Evolutionary conservation across 768 basidiomycete species (phyloP).

Genomic region (Cystofilobasidium ferigula): DNA sequence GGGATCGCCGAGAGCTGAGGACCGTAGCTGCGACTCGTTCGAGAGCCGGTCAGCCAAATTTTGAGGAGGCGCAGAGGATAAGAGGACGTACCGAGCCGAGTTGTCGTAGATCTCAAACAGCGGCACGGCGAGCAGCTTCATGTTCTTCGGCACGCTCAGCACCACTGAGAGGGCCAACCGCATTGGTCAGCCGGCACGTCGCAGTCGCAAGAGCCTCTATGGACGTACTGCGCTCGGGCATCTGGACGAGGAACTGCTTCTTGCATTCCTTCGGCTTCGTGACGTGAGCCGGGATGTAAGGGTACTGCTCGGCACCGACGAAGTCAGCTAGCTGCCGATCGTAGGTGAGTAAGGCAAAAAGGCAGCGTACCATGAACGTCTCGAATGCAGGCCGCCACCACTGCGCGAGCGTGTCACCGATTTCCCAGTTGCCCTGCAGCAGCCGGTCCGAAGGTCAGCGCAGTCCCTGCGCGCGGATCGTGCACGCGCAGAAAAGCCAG

Average conservation of each 20-base stretch:
- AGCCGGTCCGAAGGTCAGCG: neutral
- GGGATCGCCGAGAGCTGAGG: constrained; percentile 91
- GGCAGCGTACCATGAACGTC: constrained; percentile 78
- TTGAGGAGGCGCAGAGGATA: neutral
- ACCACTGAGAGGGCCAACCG: constrained; percentile 51
- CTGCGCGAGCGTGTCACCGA: constrained; percentile 89
- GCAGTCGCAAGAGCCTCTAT: too few relatives aligned
- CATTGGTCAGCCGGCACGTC: neutral
- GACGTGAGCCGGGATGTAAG: constrained; percentile 87
- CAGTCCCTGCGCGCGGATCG: neutral
- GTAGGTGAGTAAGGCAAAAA: neutral
- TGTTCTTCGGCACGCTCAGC: constrained; percentile 92
- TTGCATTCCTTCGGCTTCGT: constrained; percentile 98
- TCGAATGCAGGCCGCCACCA: constrained; percentile 91
- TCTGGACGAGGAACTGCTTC: constrained; percentile 85
- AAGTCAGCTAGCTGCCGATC: too few relatives aligned
- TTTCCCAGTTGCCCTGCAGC: constrained; percentile 59
- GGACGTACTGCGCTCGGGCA: constrained; percentile 80
- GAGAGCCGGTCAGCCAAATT: neutral
- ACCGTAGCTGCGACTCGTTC: constrained; percentile 53
- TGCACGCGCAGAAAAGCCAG: neutral
- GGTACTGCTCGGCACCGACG: constrained; percentile 50
- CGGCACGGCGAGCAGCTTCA: constrained; percentile 66
- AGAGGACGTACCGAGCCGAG: constrained; percentile 56
- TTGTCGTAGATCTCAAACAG: constrained; percentile 97